Base-by-base conservation (phyloP, 2,329 filamentous ascomycete genomes). In the Microdochium bolleyi region DNA sequence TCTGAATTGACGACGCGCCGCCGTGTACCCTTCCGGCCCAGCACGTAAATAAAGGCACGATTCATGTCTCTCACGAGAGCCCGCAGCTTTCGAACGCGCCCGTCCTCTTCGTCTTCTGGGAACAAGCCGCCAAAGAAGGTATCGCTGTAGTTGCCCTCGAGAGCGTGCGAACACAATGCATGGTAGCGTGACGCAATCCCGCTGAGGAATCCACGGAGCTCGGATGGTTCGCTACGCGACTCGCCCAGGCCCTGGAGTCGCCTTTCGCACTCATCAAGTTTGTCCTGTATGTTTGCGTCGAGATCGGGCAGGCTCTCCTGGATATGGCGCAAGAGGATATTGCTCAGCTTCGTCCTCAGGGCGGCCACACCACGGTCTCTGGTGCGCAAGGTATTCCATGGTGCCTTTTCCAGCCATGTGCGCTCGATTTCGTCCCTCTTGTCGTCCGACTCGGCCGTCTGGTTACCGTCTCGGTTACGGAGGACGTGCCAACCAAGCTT, bases 401-500 rank as follows among this genome's bases (percentile, higher is more conserved):
- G 52, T 2, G 61, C 55, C 0, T 57, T 57, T 5, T 60, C 41
- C 56, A 74, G 67, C 52, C 73, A 72, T 0, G 53, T 24, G 2
- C 56, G 46, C 51, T 74, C 68, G 9, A 61, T 54, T 1, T 56
- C 32, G 32, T 74, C 68, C 3, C 70, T 62, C 22, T 62, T 56
- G 1, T 61, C 57, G 16, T 61, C 51, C 1, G 54, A 56, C 1
- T 53, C 16, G 0, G 49, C 51, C n/a, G 50, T 51, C 19, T 70
- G 62, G 3, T 61, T 55, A n/a, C 73, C 69, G 1, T 60, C 60
- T 9, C 71, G 63, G 54, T 83, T 83, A 21, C 71, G 75, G 4
- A 83, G 56, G 19, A 80, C 70, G 56, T 82, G 76, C 78, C 77
- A 82, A 0, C 78, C 78, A 0, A 75, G 69, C 30, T 68, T 59